phyloP scores from a whole-genome alignment of 2,329 filamentous ascomycete genomes.

The Tolypocladium tundrense region DNA sequence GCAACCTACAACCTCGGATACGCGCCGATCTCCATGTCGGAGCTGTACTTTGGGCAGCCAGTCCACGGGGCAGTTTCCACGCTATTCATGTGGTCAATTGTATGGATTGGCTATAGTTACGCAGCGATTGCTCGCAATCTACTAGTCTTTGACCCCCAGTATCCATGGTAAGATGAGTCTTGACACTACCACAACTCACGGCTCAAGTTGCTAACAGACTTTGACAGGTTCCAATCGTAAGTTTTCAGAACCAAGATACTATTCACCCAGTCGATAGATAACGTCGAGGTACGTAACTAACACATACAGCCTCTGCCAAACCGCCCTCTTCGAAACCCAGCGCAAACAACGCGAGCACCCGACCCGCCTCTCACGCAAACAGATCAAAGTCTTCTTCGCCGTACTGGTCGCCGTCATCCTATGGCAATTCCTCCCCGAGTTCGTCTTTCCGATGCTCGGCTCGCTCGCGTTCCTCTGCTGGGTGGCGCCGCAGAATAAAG shows the following conservation, averaged over 20 bases:
- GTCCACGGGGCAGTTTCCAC: conserved; percentile 43
- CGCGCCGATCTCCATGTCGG: conserved; percentile 40
- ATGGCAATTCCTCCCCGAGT: conserved; percentile 55
- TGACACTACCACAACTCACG: too few relatives aligned
- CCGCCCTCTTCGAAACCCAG: conserved; percentile 48
- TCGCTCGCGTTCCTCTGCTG: conserved; percentile 54
- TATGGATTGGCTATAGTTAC: conserved; percentile 48
- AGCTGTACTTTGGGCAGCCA: conserved; percentile 43
- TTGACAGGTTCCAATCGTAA: conserved; percentile 28
- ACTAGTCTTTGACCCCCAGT: conserved; percentile 45
- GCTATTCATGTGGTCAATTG: conserved; percentile 49
- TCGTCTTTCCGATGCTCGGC: conserved; percentile 46
- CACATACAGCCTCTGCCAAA: conserved; percentile 33
- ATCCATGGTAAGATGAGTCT: conserved; percentile 8
- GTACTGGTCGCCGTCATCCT: conserved; percentile 40
- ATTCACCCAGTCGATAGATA: neutral
- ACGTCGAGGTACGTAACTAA: neutral
- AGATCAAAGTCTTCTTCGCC: conserved; percentile 47
- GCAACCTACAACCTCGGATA: conserved; percentile 42
- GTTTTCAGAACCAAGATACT: neutral
- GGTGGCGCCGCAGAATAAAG: conserved; percentile 47
- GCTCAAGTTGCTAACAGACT: neutral
- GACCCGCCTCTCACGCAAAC: conserved; percentile 35
- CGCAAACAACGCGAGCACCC: conserved; percentile 40
- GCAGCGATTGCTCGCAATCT: conserved; percentile 47